Base-by-base conservation (phyloP, 2,329 filamentous ascomycete species). In the Aspergillus arachidicola region DNA sequence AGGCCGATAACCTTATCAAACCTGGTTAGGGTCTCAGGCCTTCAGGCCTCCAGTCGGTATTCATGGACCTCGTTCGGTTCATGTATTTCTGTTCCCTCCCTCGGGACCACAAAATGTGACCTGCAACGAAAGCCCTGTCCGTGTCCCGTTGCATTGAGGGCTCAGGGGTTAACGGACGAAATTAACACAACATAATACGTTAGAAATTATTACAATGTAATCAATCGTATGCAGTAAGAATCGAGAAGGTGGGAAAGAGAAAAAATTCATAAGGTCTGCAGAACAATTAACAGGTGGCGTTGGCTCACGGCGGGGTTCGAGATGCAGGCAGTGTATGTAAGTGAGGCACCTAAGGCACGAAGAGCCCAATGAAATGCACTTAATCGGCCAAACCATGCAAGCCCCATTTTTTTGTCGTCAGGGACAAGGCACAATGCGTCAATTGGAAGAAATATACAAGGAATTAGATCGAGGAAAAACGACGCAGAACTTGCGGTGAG, bases 291-390 rank as follows among this genome's bases (percentile, higher is more conserved):
- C 46, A 59, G 34, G 57, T 53, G 45, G 36, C 34, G 21, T 58
- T 58, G 57, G 38, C 57, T 46, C 57, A 58, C 53, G 21, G 53
- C 53, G 53, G 53, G 53, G 53, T 56, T 51, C 48, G 19, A 32
- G 19, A 51, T 51, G 26, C 26, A 51, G 48, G 48, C 19, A n/a
- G 48, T 51, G 46, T 48, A 28, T 46, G 34, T 51, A 51, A 51
- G 46, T 51, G 46, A 51, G 48, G 48, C 28, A 51, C 48, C 46
- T 50, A 28, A 50, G 46, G 46, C 46, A 50, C 48, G 4, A 32
- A 51, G 28, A 32, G 48, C 16, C 48, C 48, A 51, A 51, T 51
- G 28, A 32, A 32, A 32, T n/a, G 48, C 16, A 51, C 2, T 21
- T 21, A 32, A 34, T 32, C 48, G 2, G 48, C 21, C 28, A 32